These are phyloP conservation scores for Zychaea mexicana DNA, from an alignment of 371 early-diverging fungal genomes.

Conservation along the genomic window DNA sequence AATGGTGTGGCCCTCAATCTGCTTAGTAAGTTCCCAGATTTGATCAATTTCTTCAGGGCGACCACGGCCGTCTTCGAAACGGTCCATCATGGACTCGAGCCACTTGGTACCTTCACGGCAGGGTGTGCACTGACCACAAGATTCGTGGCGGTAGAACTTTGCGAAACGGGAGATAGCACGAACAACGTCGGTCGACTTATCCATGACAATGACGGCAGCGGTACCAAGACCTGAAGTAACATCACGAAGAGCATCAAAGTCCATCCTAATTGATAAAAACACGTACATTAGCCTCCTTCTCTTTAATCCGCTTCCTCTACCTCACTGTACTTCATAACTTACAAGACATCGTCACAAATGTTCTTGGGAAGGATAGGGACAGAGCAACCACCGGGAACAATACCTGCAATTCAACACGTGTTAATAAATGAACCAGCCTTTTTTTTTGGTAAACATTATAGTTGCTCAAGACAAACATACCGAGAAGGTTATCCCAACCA, in stretches of 20 bases:
- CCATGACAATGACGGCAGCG: slow-evolving; percentile 94
- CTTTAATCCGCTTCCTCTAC: neutral
- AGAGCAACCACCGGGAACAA: slow-evolving; percentile 97
- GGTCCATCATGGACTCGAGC: slow-evolving; percentile 94
- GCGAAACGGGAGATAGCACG: slow-evolving; percentile 89
- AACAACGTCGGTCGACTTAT: slow-evolving; percentile 92
- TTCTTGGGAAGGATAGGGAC: slow-evolving; percentile 90
- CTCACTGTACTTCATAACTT: slow-evolving; percentile 10
- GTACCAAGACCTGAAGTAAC: slow-evolving; percentile 89
- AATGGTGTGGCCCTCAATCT: slow-evolving; percentile 98
- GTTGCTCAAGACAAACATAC: slow-evolving; percentile 26
- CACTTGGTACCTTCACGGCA: slow-evolving; percentile 97
- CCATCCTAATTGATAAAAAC: slow-evolving; percentile 66
- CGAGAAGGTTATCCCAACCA: slow-evolving; percentile 98
- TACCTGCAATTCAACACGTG: slow-evolving; percentile 25
- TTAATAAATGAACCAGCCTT: too few species aligned
- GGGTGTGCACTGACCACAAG: slow-evolving; percentile 98
- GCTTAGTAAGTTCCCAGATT: slow-evolving; percentile 84
- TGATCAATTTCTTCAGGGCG: slow-evolving; percentile 87
- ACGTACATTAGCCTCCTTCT: neutral
- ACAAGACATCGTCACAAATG: slow-evolving; percentile 88
- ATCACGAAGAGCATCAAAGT: slow-evolving; percentile 96
- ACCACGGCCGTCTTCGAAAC: slow-evolving; percentile 91
- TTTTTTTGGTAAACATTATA: too few species aligned
- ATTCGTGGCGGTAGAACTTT: slow-evolving; percentile 96